Evolutionary conservation across 345 rosid species (phyloP), one percentile per base, ranked within the genome.

Genomic region (Durio zibethinus): DNA sequence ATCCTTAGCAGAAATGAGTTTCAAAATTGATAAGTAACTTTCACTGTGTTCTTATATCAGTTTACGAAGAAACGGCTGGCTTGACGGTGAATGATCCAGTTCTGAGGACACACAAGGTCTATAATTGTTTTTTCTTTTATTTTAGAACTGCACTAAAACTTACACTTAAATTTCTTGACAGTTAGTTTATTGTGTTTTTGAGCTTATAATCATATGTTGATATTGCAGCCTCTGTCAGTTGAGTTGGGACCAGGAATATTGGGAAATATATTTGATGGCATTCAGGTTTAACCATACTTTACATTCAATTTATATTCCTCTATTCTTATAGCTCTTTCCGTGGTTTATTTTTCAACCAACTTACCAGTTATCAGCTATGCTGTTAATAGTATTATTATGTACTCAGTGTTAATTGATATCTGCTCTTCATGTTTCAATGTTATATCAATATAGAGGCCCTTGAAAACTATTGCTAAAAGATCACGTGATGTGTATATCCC

Each of bases 401-500:
- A 73, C 12, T 57, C 48, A 4, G 8, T 61, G 27, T 40, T 61
- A 38, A 45, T 29, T 29, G 50, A 20, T 53, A 12, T 65, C 48
- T 76, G 77, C 52, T 36, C 63, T 40, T 66, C 40, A n/a, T 31
- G 43, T 59, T 65, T 56, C 3, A 33, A 45, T 71, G 76, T 52
- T 48, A 47, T 16, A 61, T 59, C 27, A 67, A 77, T 47, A 82
- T 78, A 97, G 99, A 92, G 99, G 87, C 99, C 99, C 36, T 83
- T 97, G 91, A 97, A 90, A 89, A 97, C 99, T 72, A 97, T 97
- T 77, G 99, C 99, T 4, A 94, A 77, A 77, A 82, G 60, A 86
- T 97, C 98, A 50, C 97, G 97, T 76, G 99, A 97, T 84, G 99
- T 97, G 72, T 97, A 97, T 80, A 97, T 97, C 25, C 99, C 99